phyloP scores from a whole-genome alignment of 345 rosid species.

The Brassica juncea region DNA sequence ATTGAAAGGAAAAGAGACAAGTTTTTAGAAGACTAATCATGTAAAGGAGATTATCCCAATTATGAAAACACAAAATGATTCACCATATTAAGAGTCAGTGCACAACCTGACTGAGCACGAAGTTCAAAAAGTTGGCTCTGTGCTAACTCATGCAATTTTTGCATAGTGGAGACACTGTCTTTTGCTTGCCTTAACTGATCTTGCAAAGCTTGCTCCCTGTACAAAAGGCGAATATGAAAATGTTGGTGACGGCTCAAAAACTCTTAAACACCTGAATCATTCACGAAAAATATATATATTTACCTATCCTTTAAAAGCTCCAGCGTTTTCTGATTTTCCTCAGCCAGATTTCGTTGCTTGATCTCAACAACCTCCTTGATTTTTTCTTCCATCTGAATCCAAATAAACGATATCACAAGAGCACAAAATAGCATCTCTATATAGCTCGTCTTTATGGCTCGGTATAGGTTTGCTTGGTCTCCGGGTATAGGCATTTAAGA shows the following conservation, averaged over 20 bases:
- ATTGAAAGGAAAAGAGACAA: neutral
- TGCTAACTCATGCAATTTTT: slow-evolving; percentile 96
- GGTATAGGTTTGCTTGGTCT: slow-evolving; percentile 7
- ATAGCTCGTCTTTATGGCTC: slow-evolving; percentile 9
- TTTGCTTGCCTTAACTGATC: slow-evolving; percentile 97
- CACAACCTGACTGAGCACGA: slow-evolving; percentile 92
- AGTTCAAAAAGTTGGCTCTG: slow-evolving; percentile 95
- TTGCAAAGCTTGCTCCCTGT: slow-evolving; percentile 90
- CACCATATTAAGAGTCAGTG: slow-evolving; percentile 25
- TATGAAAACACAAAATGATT: slow-evolving; percentile 14
- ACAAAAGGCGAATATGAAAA: slow-evolving; percentile 27
- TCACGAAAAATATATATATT: neutral
- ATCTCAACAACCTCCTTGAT: slow-evolving; percentile 98
- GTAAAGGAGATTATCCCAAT: slow-evolving; percentile 14
- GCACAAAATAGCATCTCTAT: neutral
- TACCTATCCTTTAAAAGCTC: slow-evolving; percentile 94
- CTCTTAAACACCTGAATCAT: neutral
- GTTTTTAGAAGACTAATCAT: neutral
- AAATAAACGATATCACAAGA: neutral
- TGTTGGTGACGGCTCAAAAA: slow-evolving; percentile 15
- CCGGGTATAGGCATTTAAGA: neutral
- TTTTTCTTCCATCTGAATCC: slow-evolving; percentile 94
- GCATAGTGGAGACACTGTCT: slow-evolving; percentile 92
- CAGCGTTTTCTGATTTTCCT: slow-evolving; percentile 95
- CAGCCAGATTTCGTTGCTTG: slow-evolving; percentile 91